Evolutionary conservation across 768 basidiomycete species (phyloP), one percentile per base, ranked within the genome.

Genomic region (Coprinopsis marcescibilis): DNA sequence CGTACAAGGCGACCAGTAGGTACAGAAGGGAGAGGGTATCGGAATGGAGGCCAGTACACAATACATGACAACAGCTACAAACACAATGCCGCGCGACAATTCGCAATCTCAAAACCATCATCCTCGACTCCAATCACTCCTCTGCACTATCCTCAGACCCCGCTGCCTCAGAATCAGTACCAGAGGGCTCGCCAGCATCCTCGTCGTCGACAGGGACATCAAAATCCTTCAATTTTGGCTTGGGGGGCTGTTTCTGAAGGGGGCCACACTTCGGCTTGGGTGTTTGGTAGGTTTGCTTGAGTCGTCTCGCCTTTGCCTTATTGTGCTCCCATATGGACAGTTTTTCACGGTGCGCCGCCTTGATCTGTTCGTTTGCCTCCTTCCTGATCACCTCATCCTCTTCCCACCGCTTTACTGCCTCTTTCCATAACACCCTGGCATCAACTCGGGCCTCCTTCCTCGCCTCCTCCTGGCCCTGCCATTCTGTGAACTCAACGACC

Each of bases 401-500:
- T 27, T 40, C 36, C 36, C 30, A 39, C 15, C 30, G 11, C 35
- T 20, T 19, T 12, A 21, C 27, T 13, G 38, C 46, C n/a, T 40
- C 23, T 29, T 33, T 45, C 43, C 39, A 40, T 4, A 17, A 12
- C 29, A 15, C 26, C 38, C 26, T 26, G 3, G 26, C 19, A 27
- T 40, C 21, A 6, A 20, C 27, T 6, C n/a, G 4, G 8, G 13
- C 20, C 15, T 20, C 14, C n/a, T 13, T 19, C 38, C 29, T 19
- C 14, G 8, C 37, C 21, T 40, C 46, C 25, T 48, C 7, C 37
- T 40, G 11, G 26, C 41, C 20, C 20, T 45, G 43, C 32, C 30
- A 33, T 13, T 35, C 32, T 20, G 26, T 42, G 30, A 42, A 48
- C 25, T 44, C 26, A 26, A 37, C 41, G 5, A 50, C 38, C 15